phyloP scores from a whole-genome alignment of 305 asterid species.

The Solanum hybrid region DNA sequence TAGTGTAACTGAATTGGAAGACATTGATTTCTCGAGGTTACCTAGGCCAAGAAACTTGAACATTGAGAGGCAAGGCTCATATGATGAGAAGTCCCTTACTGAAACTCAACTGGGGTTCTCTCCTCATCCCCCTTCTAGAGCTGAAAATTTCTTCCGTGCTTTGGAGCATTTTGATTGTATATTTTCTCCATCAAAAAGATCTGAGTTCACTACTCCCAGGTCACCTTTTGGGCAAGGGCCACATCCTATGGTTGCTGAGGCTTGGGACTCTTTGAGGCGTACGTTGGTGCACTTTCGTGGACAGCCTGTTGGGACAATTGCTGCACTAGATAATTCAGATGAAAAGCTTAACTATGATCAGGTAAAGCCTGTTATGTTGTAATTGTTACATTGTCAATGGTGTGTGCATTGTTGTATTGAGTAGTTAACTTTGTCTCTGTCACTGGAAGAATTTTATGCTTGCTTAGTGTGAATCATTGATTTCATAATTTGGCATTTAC shows the following conservation, averaged over 20 bases:
- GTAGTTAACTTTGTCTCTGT: background rate
- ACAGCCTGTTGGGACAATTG: conserved; percentile 82
- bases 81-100: conserved; percentile 56
- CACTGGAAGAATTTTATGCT: background rate
- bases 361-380: conserved; percentile 26
- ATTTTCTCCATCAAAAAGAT: conserved; percentile 44
- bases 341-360: conserved; percentile 85
- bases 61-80: conserved; percentile 62
- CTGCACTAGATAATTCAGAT: conserved; percentile 67
- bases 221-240: conserved; percentile 38
- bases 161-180: conserved; percentile 39
- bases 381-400: background rate
- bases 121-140: conserved; percentile 48
- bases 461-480: background rate
- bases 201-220: conserved; percentile 50
- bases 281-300: conserved; percentile 76
- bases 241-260: conserved; percentile 65
- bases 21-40: conserved; percentile 44
- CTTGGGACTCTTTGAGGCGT: conserved; percentile 67
- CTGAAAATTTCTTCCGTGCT: conserved; percentile 35
- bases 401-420: background rate
- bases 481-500: background rate
- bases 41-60: conserved; percentile 42
- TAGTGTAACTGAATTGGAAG: conserved; percentile 24
- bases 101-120: conserved; percentile 39